Evolutionary conservation across 179 eudicot genomes (phyloP).

Genomic region (Beta lomatogona): DNA sequence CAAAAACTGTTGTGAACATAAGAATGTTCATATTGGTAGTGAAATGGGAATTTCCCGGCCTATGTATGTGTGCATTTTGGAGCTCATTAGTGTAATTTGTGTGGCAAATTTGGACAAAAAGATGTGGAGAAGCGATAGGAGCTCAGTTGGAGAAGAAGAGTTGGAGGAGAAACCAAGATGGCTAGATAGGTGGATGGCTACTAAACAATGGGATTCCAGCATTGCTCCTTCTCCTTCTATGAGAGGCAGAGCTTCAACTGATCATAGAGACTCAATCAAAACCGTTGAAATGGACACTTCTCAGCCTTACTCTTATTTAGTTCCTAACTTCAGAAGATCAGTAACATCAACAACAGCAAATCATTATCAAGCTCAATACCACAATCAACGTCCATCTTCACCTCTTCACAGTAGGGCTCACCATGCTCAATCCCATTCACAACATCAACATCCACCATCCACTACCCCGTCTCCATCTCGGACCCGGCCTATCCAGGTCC

Average conservation of each 20-base stretch:
- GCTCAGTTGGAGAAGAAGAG: conserved; percentile 64
- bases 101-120: conserved; percentile 18
- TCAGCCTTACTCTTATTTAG: conserved; percentile 55
- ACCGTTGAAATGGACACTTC: conserved; percentile 78
- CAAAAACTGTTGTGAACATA: too few relatives aligned
- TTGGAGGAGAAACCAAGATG: conserved; percentile 50
- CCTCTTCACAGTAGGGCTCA: conserved; percentile 51
- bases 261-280: conserved; percentile 58
- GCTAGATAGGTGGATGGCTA: conserved; percentile 62
- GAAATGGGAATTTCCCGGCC: too few relatives aligned
- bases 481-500: conserved; percentile 58
- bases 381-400: conserved; percentile 53
- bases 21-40: too few relatives aligned
- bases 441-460: conserved; percentile 36
- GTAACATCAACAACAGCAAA: conserved; percentile 33
- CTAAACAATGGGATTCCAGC: conserved; percentile 58
- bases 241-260: conserved; percentile 54
- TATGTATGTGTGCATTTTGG: not conserved
- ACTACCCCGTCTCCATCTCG: conserved; percentile 65
- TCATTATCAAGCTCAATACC: conserved; percentile 32
- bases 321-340: conserved; percentile 48
- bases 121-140: conserved; percentile 63
- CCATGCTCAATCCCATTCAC: conserved; percentile 25
- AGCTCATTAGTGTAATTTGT: conserved; percentile 14
- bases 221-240: conserved; percentile 20